Evolutionary conservation across 352 stramenopile species (phyloP), one percentile per base, ranked within the genome.

Genomic region (Phytophthora melonis): DNA sequence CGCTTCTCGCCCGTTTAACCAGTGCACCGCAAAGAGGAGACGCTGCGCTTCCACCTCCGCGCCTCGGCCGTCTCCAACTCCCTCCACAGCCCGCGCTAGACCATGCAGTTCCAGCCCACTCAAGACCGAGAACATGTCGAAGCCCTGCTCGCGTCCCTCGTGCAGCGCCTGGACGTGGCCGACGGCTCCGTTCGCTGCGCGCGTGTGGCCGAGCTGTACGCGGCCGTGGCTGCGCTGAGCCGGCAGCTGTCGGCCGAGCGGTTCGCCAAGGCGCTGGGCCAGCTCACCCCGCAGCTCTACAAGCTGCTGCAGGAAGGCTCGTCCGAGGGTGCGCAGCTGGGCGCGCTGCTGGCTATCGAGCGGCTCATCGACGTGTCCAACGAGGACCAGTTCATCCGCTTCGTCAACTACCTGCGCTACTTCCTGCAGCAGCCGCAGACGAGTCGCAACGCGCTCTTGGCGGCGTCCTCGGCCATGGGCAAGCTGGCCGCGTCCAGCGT

Each of bases 341-440:
- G 91, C 34, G 91, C 82, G 0, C 64, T 97, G 23, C 68, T 83
- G 14, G 91, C 90, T 36, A 95, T 97, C 13, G 86, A 94, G 49
- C 66, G 83, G 59, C 80, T 97, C 52, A 92, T 97, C 47, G 90
- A 93, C 67, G 70, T 97, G 59, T 88, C 82, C 9, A 91, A 89
- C 18, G 90, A 97, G 70, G 88, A 93, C 70, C 90, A 97, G 79
- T 90, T 97, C 63, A 97, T 97, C 72, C 88, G 91, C 43, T 97
- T 97, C 70, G 91, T 92, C 41, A 97, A 97, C 78, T 97, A 97
- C 63, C 59, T 97, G 66, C 86, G 91, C 39, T 91, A 94, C 72
- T 95, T 97, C 63, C 77, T 97, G 9, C 82, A 89, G 58, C 87
- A 96, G 66, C 86, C 84, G 5, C 74, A 90, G 53, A 88, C 88